Conservation (phyloP, 441 rosid species). For the Corymbia calophylla region DNA sequence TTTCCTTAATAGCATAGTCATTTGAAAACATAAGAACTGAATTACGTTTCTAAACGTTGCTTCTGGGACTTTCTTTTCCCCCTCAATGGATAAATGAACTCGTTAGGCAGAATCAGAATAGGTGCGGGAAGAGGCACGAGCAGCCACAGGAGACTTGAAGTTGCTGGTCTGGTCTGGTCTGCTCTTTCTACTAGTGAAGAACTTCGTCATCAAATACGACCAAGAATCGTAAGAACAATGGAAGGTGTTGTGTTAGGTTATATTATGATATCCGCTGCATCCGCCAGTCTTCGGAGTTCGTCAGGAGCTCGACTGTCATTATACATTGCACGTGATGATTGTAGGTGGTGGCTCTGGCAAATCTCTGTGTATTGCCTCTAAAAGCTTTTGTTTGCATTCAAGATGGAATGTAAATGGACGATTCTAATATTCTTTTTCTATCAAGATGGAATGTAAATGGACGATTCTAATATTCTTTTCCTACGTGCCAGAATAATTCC, state of each 20-base stretch:
- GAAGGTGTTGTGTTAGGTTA: background rate
- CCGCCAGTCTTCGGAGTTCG: background rate
- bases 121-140: background rate
- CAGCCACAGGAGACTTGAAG: background rate
- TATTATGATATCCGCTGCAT: background rate
- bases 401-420: background rate
- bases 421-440: background rate
- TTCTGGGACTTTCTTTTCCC: background rate
- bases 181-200: background rate
- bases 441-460: background rate
- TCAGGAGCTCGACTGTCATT: background rate
- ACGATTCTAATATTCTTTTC: background rate
- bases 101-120: background rate
- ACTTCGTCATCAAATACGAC: background rate
- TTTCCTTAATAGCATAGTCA: background rate
- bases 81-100: background rate
- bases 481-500: background rate
- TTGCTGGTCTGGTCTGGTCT: background rate
- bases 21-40: background rate
- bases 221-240: background rate
- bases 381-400: background rate
- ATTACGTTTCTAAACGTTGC: background rate
- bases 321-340: background rate
- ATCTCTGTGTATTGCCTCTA: background rate
- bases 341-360: background rate